A percentile compares a stretch with the other conserved stretches of the same genome.
phyloP scores from a whole-genome alignment of 2,329 filamentous ascomycete genomes.

The Fusarium pseudoanthophilum region DNA sequence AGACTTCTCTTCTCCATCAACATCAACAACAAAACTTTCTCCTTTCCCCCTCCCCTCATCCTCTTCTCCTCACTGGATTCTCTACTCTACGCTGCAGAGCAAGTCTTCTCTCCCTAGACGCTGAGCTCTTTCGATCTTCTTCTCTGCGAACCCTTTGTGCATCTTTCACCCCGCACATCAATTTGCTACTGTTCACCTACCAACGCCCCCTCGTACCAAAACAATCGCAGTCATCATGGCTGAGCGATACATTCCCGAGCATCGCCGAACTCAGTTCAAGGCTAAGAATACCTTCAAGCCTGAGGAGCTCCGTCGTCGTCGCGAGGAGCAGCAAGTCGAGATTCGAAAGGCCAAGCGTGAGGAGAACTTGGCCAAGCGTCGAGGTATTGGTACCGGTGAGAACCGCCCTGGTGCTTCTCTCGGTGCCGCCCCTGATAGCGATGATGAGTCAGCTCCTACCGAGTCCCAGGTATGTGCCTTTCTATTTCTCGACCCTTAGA shows the following conservation, averaged over 20 bases:
- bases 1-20: slow-evolving; percentile 41
- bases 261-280: slow-evolving; percentile 99
- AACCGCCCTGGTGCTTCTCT: slow-evolving; percentile 83
- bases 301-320: slow-evolving; percentile 96
- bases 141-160: slow-evolving; percentile 33
- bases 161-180: slow-evolving; percentile 45
- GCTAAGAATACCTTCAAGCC: slow-evolving; percentile 99
- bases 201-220: slow-evolving; percentile 38
- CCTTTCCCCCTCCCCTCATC: slow-evolving; percentile 30
- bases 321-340: slow-evolving; percentile 99
- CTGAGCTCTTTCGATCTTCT: slow-evolving; percentile 24
- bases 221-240: slow-evolving; percentile 75
- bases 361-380: slow-evolving; percentile 97
- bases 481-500: slow-evolving; percentile 25
- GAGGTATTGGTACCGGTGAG: slow-evolving; percentile 88
- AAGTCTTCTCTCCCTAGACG: slow-evolving; percentile 17
- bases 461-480: slow-evolving; percentile 83
- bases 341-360: slow-evolving; percentile 99
- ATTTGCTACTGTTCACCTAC: slow-evolving; percentile 42
- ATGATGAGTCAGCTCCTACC: slow-evolving; percentile 94
- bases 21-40: slow-evolving; percentile 44
- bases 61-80: slow-evolving; percentile 21
- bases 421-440: slow-evolving; percentile 92
- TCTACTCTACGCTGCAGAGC: slow-evolving; percentile 13
- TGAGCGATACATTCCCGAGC: slow-evolving; percentile 99